Evolutionary conservation across 1,139 yeast species (phyloP), one percentile per base, ranked within the genome.

Genomic region (Lodderomyces parapsilosis): DNA sequence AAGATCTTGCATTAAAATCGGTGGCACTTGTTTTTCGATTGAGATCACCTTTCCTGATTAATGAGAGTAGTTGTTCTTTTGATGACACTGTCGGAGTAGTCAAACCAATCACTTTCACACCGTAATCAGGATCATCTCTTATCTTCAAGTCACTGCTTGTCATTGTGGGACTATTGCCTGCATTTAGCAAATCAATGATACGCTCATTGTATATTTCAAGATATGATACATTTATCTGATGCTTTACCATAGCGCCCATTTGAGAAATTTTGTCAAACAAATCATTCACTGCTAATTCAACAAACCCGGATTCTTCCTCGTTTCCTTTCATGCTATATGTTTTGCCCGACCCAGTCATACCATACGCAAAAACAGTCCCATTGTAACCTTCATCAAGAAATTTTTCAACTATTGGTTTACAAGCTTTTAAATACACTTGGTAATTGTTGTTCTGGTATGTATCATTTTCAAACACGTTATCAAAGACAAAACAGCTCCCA

Each of bases 291-390:
- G 96, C 86, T 34, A 83, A 68, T 19, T 86, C 85, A 36, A 90
- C 88, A 45, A 90, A 76, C 20, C 97, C 97, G 0, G 87, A 84
- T 52, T 86, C 89, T 1, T 59, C 52, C 0, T 66, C 70, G 10
- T 76, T 69, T 27, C 96, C 96, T 50, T 86, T 86, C 96, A 91
- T 89, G 2, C 95, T 84, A 58, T 80, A 86, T 0, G 98, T 91
- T 60, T 91, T 91, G 25, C 98, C 98, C 1, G 96, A 88, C 0
- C 98, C 98, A 0, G 98, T 89, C 91, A 87, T 87, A 40, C 96
- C 96, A 58, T 90, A 89, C 2, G 96, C 96, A 62, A 91, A 89
- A 1, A 91, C 83, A 0, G 96, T 91, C 8, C 93, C 95, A 57
- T 90, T 89, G 60, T 70, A 90, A 0, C 96, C 96, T 28, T 83